Base-by-base conservation (phyloP, 2,329 filamentous ascomycete genomes). In the Diaporthe helianthi region DNA sequence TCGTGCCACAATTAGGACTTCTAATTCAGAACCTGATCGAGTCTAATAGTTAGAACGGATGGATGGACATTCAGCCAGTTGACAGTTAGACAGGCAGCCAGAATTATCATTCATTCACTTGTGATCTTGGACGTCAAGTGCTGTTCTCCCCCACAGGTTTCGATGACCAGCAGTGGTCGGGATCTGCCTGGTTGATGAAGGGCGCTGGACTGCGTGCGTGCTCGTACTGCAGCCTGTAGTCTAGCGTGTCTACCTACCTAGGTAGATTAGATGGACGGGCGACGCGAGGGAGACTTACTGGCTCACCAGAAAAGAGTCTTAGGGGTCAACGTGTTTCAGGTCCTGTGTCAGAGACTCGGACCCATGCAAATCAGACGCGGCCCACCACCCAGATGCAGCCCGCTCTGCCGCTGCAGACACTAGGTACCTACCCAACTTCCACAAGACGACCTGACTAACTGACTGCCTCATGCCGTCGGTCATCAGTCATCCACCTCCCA, bases 311-410 rank as follows among this genome's bases (percentile, higher is more conserved):
- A 55, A 51, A 49, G 26, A 49, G 26, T 33, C 52, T 53, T 51
- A 66, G 64, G 64, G 64, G 64, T 66, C 51, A 31, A 63, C 29
- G 29, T 55, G 65, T 67, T 67, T 67, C 65, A 67, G 44, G 52
- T 51, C 52, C 54, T 67, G 65, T 67, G 51, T 67, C 65, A 67
- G 65, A 63, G 58, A 31, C 58, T 63, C 58, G 58, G 58, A 63
- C 58, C 58, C 58, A 63, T 63, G 58, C 58, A 63, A 63, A 63
- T 63, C 58, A 63, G 41, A 63, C 58, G 38, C 41, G 58, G 58
- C 44, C 58, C 58, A 63, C 58, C 58, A 49, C 44, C 41, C 58
- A 33, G 41, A 63, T 63, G 58, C 58, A 63, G 41, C 29, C 26
- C 44, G 58, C 58, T 47, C n/a, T n/a, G n/a, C n/a, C n/a, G n/a